phyloP scores from a whole-genome alignment of 2,329 filamentous ascomycete genomes.

The Fusarium humuli region DNA sequence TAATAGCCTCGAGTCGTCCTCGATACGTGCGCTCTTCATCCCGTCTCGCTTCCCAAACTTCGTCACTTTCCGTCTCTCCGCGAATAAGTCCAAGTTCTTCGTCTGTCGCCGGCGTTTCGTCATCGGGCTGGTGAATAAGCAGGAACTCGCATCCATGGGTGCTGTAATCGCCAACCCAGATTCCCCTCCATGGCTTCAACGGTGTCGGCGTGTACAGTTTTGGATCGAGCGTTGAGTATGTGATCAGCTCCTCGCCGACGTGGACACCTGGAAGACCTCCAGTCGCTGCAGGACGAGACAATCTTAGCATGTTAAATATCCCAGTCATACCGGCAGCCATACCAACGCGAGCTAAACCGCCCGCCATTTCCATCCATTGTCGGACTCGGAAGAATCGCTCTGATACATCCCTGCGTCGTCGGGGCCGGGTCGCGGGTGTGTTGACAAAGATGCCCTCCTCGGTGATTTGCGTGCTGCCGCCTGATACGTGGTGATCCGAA shows the following conservation, averaged over 20 bases:
- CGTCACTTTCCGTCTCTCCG: constrained; percentile 56
- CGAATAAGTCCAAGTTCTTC: constrained; percentile 56
- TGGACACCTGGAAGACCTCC: constrained; percentile 55
- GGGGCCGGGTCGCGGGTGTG: constrained; percentile 56
- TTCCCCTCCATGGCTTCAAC: constrained; percentile 85
- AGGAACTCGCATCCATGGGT: constrained; percentile 91
- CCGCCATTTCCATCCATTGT: constrained; percentile 78
- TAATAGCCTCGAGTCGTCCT: constrained; percentile 83
- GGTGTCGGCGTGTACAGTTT: constrained; percentile 82
- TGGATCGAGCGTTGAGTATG: constrained; percentile 78
- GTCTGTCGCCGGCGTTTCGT: constrained; percentile 53
- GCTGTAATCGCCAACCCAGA: constrained; percentile 93
- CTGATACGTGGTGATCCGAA: constrained; percentile 63
- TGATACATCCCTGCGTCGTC: constrained; percentile 68
- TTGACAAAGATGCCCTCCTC: constrained; percentile 40
- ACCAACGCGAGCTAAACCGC: constrained; percentile 48
- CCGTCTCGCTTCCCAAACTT: constrained; percentile 60
- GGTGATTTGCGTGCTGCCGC: constrained; percentile 44
- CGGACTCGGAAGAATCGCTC: constrained; percentile 79
- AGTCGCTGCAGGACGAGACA: constrained; percentile 24
- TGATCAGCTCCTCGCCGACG: constrained; percentile 68
- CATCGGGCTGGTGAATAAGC: constrained; percentile 78
- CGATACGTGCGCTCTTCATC: constrained; percentile 64
- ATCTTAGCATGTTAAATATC: constrained; percentile 32
- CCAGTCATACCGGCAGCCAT: constrained; percentile 41